Percentiles rank a stretch among this genome's conserved stretches.
These are phyloP conservation scores for Candida nonsorbophila DNA, from an alignment of 805 yeast genomes.

Conservation along the genomic window DNA sequence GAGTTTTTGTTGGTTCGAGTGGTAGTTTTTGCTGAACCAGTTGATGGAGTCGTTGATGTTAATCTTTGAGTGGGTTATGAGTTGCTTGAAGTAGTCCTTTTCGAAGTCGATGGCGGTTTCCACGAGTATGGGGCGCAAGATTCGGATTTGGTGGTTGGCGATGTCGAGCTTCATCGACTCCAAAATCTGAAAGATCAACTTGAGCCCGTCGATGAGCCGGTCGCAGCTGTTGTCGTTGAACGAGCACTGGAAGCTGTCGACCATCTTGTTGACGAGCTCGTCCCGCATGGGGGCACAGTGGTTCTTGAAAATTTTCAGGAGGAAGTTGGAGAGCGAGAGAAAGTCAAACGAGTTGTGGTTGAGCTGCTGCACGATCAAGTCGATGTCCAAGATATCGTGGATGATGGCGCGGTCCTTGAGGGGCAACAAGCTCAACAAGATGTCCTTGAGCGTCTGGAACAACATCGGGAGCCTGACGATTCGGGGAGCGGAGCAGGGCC, in stretches of 20 bases:
- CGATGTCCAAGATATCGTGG: slow-evolving; percentile 70
- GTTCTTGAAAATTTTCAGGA: slow-evolving; percentile 70
- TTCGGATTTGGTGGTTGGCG: slow-evolving; percentile 89
- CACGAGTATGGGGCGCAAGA: slow-evolving; percentile 75
- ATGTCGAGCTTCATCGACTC: slow-evolving; percentile 95
- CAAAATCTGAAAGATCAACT: slow-evolving; percentile 72
- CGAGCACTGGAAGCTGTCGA: slow-evolving; percentile 48
- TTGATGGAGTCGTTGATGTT: slow-evolving; percentile 54
- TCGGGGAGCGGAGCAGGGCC: slow-evolving; percentile 12
- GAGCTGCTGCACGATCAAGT: slow-evolving; percentile 70
- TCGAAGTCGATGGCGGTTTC: slow-evolving; percentile 89
- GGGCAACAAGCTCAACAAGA: slow-evolving; percentile 71
- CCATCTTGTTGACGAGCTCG: slow-evolving; percentile 82
- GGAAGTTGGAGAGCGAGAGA: slow-evolving; percentile 65
- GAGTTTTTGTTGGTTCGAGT: slow-evolving; percentile 12
- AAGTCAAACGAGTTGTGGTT: slow-evolving; percentile 68
- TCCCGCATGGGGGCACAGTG: slow-evolving; percentile 98
- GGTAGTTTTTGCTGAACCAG: slow-evolving; percentile 53
- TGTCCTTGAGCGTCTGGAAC: slow-evolving; percentile 73
- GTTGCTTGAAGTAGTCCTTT: slow-evolving; percentile 66
- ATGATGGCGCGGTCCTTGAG: slow-evolving; percentile 65
- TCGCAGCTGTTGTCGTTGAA: slow-evolving; percentile 38
- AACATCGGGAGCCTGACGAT: slow-evolving; percentile 56
- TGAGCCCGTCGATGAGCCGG: slow-evolving; percentile 67
- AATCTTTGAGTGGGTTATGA: slow-evolving; percentile 50